Conservation (phyloP, 2,329 filamentous ascomycete genomes). For the Zymoseptoria passerinii region DNA sequence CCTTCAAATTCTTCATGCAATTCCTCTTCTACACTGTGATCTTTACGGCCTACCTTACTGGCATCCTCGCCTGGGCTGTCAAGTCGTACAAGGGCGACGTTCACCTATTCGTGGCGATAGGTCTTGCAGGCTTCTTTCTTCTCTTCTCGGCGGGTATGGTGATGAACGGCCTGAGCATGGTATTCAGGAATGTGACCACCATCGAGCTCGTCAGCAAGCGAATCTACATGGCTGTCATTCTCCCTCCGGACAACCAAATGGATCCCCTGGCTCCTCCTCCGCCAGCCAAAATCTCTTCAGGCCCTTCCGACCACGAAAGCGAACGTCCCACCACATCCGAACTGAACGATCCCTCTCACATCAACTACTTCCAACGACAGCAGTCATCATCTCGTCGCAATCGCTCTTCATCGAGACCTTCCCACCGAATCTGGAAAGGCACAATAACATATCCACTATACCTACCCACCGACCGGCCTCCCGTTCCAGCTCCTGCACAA, state of each 20-base stretch:
- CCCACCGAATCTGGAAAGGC: constrained; percentile 24
- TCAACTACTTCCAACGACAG: constrained; percentile 24
- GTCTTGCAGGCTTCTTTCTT: constrained; percentile 61
- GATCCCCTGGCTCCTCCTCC: constrained; percentile 16
- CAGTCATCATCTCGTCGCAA: constrained; percentile 1
- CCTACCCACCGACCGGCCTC: constrained; percentile 24
- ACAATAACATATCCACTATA: constrained; percentile 54
- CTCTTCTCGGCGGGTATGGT: constrained; percentile 78
- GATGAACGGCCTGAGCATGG: constrained; percentile 60
- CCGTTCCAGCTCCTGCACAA: constrained; percentile 26
- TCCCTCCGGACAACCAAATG: constrained; percentile 42
- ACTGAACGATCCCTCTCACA: constrained; percentile 26
- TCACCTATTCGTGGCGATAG: constrained; percentile 59
- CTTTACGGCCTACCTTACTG: constrained; percentile 57
- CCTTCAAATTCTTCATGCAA: constrained; percentile 88
- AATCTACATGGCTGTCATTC: constrained; percentile 65
- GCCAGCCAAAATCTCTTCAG: constrained; percentile 8
- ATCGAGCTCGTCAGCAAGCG: constrained; percentile 64
- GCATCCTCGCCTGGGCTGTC: constrained; percentile 57
- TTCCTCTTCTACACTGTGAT: constrained; percentile 67
- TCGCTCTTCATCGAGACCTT: constrained; percentile 5
- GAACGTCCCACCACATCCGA: constrained; percentile 27
- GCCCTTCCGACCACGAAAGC: constrained; percentile 12
- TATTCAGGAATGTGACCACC: constrained; percentile 68
- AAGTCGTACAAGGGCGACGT: constrained; percentile 43